Percentiles rank a stretch among this genome's conserved stretches.
Conservation (phyloP, 2,329 filamentous ascomycete species). For the Colletotrichum agaves region DNA sequence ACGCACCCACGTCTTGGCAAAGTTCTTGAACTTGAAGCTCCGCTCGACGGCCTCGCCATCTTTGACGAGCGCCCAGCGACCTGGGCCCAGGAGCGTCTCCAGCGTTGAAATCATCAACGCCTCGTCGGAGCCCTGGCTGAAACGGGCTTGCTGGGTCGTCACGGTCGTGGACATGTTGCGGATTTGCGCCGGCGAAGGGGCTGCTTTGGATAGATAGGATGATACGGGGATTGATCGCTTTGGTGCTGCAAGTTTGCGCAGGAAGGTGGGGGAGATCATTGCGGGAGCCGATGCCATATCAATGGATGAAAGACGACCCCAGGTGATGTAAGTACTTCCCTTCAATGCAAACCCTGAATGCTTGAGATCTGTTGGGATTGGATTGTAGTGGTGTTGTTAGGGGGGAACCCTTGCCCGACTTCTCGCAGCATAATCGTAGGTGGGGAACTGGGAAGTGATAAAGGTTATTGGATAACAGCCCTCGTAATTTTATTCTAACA, state of each 20-base stretch:
- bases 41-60: constrained; percentile 68
- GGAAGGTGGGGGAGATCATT: constrained; percentile 17
- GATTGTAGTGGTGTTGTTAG: neutral
- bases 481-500: no score
- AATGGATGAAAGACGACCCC: neutral
- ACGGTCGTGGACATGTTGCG: constrained; percentile 21
- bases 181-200: neutral
- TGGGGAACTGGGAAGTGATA: neutral
- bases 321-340: constrained; percentile 6
- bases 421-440: constrained; percentile 5
- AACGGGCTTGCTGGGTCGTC: constrained; percentile 42
- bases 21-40: constrained; percentile 72
- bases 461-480: neutral
- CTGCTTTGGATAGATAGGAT: neutral
- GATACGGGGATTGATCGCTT: constrained; percentile 6
- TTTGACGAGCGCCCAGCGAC: constrained; percentile 62
- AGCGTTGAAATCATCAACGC: constrained; percentile 48
- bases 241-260: constrained; percentile 18
- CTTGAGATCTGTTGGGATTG: neutral
- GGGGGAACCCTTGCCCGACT: constrained; percentile 23
- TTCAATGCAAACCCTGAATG: neutral
- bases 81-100: constrained; percentile 48
- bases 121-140: constrained; percentile 59
- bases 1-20: constrained; percentile 73
- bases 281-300: neutral